Conservation (phyloP, 352 stramenopile species). For the Phytopythium ostracodes region DNA sequence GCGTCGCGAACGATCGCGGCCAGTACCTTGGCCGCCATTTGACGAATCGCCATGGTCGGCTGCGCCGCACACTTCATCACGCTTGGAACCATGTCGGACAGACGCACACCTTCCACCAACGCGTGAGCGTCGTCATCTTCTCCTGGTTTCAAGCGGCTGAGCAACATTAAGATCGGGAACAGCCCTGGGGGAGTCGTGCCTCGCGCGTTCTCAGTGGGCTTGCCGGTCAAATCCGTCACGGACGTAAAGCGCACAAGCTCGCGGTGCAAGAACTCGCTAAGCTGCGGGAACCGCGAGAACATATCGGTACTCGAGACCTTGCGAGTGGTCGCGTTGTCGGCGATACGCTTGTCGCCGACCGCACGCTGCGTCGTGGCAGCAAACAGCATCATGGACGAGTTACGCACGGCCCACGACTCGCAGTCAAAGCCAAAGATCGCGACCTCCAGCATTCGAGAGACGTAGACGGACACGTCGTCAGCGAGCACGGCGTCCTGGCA, state of each 20-base stretch:
- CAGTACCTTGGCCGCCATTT: slow-evolving; percentile 79
- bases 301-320: slow-evolving; percentile 70
- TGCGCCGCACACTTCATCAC: slow-evolving; percentile 66
- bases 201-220: neutral
- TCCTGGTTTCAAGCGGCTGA: slow-evolving; percentile 65
- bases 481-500: slow-evolving; percentile 85
- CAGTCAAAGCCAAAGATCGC: slow-evolving; percentile 83
- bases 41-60: slow-evolving; percentile 65
- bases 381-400: slow-evolving; percentile 92
- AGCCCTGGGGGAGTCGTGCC: slow-evolving; percentile 50
- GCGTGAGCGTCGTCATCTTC: slow-evolving; percentile 38
- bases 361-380: slow-evolving; percentile 72
- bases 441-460: slow-evolving; percentile 84
- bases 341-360: slow-evolving; percentile 81
- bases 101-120: slow-evolving; percentile 13
- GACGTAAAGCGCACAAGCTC: slow-evolving; percentile 38
- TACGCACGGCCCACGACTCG: slow-evolving; percentile 84
- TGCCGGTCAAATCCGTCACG: slow-evolving; percentile 12
- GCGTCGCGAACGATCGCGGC: slow-evolving; percentile 57
- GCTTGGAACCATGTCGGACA: slow-evolving; percentile 54
- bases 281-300: slow-evolving; percentile 74
- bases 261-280: slow-evolving; percentile 56
- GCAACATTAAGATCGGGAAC: slow-evolving; percentile 74
- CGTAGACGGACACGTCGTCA: slow-evolving; percentile 77
- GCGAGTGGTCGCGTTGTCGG: slow-evolving; percentile 54